Conservation (phyloP, 2,329 filamentous ascomycete species). For the Epichloe brachyelytri region DNA sequence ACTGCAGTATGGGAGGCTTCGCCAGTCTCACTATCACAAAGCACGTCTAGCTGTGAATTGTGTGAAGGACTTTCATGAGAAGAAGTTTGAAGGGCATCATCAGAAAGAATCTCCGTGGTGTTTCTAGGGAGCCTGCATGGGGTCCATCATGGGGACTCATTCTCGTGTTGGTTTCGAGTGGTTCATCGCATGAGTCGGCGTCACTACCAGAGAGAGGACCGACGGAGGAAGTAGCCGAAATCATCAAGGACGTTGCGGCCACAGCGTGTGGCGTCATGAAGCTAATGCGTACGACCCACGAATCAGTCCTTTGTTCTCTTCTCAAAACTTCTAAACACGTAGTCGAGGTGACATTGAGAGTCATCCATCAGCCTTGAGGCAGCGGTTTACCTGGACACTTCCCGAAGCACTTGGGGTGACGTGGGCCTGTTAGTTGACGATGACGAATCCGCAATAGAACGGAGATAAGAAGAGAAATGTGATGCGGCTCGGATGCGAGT, state of each 20-base stretch:
- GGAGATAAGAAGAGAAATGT: not conserved
- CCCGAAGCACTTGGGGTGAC: not conserved
- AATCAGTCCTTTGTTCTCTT: not conserved
- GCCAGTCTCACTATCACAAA: constrained; percentile 1
- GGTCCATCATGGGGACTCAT: not conserved
- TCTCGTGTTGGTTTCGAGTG: not conserved
- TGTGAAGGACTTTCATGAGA: not conserved
- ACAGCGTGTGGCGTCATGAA: not conserved
- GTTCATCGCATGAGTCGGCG: constrained; percentile 4
- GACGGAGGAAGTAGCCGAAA: constrained; percentile 1
- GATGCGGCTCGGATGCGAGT: not conserved
- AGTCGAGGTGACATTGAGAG: not conserved
- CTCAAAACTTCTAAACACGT: not conserved
- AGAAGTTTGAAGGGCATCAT: constrained; percentile 5
- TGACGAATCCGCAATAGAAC: not conserved
- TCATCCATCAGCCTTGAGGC: not conserved
- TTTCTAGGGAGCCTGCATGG: constrained; percentile 3
- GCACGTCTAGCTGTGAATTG: not conserved
- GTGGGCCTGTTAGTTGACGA: not conserved
- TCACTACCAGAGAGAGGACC: constrained; percentile 3
- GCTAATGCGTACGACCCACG: not conserved
- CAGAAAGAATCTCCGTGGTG: constrained; percentile 9
- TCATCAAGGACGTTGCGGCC: constrained; percentile 1
- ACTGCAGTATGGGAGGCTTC: constrained; percentile 8
- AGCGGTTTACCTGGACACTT: not conserved